phyloP scores from a whole-genome alignment of 495 filamentous ascomycete species.

The Aspergillus affinis region DNA sequence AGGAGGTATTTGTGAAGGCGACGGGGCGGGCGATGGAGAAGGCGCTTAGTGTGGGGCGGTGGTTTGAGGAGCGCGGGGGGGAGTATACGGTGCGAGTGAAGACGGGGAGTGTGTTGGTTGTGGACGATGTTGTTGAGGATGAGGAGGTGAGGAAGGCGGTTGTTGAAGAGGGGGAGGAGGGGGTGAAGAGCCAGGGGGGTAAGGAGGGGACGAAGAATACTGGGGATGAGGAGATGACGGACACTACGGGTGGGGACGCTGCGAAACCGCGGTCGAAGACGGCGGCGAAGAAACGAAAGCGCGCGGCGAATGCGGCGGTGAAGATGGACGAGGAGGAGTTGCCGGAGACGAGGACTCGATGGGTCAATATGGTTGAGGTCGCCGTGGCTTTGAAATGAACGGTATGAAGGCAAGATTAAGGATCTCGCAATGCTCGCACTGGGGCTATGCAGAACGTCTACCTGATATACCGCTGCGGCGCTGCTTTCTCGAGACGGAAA shows the following conservation, averaged over 20 bases:
- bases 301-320: slow-evolving; percentile 18
- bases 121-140: slow-evolving; percentile 67
- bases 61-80: slow-evolving; percentile 52
- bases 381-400: slow-evolving; percentile 57
- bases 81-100: slow-evolving; percentile 56
- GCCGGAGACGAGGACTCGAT: slow-evolving; percentile 61
- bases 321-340: slow-evolving; percentile 51
- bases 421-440: background rate
- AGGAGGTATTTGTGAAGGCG: slow-evolving; percentile 72
- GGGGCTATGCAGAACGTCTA: background rate
- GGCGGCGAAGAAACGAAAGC: slow-evolving; percentile 43
- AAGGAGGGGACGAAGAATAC: slow-evolving; percentile 7
- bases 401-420: background rate
- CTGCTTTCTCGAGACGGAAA: background rate
- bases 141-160: slow-evolving; percentile 27
- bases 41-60: slow-evolving; percentile 61
- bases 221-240: background rate
- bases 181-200: slow-evolving; percentile 27
- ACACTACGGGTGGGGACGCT: too few species aligned
- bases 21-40: slow-evolving; percentile 78
- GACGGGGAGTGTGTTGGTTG: slow-evolving; percentile 64
- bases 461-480: background rate
- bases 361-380: slow-evolving; percentile 65
- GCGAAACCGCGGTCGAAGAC: slow-evolving; percentile 19
- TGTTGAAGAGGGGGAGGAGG: slow-evolving; percentile 13